Base-by-base conservation (phyloP, 2,329 filamentous ascomycete species). In the Juglanconis juglandina region DNA sequence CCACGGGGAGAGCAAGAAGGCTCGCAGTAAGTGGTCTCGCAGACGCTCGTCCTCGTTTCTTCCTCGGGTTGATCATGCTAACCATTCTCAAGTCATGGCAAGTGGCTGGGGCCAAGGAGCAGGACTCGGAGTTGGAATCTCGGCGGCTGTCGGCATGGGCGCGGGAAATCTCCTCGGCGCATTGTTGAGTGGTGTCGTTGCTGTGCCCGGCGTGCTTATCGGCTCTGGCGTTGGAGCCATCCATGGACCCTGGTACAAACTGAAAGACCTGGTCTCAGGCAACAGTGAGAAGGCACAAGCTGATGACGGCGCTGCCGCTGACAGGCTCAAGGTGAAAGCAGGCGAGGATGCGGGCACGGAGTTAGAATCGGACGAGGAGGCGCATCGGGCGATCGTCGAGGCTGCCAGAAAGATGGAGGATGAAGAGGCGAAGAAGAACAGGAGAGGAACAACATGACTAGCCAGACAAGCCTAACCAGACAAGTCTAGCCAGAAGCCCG, bases 1-100 rank as follows among this genome's bases (percentile, higher is more conserved):
- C 7, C 61, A 63, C 17, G 61, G 61, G 8, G 61, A 63, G 46
- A 63, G 61, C 49, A 60, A 60, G 46, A 63, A 63, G 50, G 61
- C 61, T 32, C 60, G 61, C 44, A 48, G 61, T 63, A 14, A 59
- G 60, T 57, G 3, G n/a, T 24, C 17, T 47, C 44, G 44, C n/a
- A 4, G 50, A 32, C n/a, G 11, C 5, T 30, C 6, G 3, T 32
- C n/a, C 35, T 4, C 17, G 24, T 32, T n/a, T 7, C 2, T 10
- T 24, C 17, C 44, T 30, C 24, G 10, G 14, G 33, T 9, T 30
- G 14, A 14, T 2, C 13, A 3, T 14, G 3, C 46, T 17, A 17
- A 32, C 14, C n/a, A 14, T 9, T 6, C 7, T 34, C 13, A 11
- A 63, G 61, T 60, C 24, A 60, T 63, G 50, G 61, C 61, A 4